A percentile compares a stretch with the other conserved stretches of the same genome.
Evolutionary conservation across 805 yeast genomes (phyloP).

Genomic region (Nakazawaea sp.): DNA sequence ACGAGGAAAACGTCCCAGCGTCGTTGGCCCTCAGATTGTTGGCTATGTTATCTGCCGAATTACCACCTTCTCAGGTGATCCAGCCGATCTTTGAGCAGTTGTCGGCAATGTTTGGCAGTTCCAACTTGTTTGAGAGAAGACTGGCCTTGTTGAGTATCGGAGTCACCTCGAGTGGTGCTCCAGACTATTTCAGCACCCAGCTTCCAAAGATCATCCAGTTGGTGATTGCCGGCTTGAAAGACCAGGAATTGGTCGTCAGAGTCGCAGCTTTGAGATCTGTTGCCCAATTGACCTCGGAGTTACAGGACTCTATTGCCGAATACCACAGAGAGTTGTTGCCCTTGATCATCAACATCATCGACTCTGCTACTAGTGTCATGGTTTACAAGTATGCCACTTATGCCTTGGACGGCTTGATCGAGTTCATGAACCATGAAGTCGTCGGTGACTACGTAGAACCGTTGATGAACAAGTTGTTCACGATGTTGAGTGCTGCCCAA

Average conservation of each 20-base stretch:
- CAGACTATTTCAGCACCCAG: slow-evolving; percentile 80
- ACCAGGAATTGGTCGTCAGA: slow-evolving; percentile 65
- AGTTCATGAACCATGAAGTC: slow-evolving; percentile 84
- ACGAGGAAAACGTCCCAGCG: slow-evolving; percentile 81
- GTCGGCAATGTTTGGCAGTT: slow-evolving; percentile 48
- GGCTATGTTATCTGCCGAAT: slow-evolving; percentile 68
- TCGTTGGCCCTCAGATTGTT: slow-evolving; percentile 74
- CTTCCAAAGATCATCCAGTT: slow-evolving; percentile 67
- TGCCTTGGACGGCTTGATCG: slow-evolving; percentile 88
- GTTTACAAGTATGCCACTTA: slow-evolving; percentile 87
- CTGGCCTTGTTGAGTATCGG: slow-evolving; percentile 81
- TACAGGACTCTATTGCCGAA: slow-evolving; percentile 79
- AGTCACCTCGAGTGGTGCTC: slow-evolving; percentile 86
- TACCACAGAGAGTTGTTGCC: slow-evolving; percentile 82
- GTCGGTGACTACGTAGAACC: slow-evolving; percentile 77
- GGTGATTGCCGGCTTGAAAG: slow-evolving; percentile 71
- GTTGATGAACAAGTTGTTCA: slow-evolving; percentile 82
- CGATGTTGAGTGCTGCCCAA: slow-evolving; percentile 70
- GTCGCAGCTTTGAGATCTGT: slow-evolving; percentile 83
- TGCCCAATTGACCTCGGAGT: slow-evolving; percentile 70
- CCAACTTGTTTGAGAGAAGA: slow-evolving; percentile 75
- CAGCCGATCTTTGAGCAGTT: slow-evolving; percentile 67
- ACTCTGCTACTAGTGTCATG: slow-evolving; percentile 73
- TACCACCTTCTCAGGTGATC: slow-evolving; percentile 92
- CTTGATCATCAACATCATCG: slow-evolving; percentile 79